A percentile compares a stretch with the other conserved stretches of the same genome.
These are phyloP conservation scores for Globisporangium emineosum DNA, from an alignment of 352 stramenopile species.

Conservation along the genomic window DNA sequence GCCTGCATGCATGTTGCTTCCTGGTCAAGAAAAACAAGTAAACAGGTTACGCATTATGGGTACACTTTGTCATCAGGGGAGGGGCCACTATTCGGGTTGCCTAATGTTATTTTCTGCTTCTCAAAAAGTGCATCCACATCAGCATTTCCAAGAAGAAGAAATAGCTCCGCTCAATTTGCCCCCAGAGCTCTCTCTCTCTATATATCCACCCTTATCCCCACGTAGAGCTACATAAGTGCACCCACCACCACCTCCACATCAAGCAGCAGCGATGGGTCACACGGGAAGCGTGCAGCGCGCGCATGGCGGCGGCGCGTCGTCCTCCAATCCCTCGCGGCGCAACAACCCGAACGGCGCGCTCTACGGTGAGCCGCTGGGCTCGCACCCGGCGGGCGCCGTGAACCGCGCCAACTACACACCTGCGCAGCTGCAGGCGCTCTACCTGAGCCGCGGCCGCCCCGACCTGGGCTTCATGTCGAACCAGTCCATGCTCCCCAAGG, in stretches of 20 bases:
- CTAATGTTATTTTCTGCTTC: neutral
- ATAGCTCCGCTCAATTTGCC: neutral
- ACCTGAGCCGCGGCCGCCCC: constrained; percentile 66
- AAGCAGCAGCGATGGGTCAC: constrained; percentile 49
- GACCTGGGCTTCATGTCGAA: constrained; percentile 87
- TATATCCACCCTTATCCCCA: neutral
- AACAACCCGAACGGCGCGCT: constrained; percentile 31
- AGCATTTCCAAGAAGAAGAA: neutral
- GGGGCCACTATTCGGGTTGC: neutral
- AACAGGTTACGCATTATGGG: neutral
- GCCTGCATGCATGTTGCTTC: neutral
- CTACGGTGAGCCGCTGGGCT: constrained; percentile 61
- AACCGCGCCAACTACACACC: constrained; percentile 65
- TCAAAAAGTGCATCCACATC: neutral
- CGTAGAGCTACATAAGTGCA: neutral
- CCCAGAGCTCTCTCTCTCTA: neutral
- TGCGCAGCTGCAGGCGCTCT: constrained; percentile 80
- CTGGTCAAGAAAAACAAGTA: no score
- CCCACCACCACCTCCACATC: neutral
- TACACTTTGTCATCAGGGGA: neutral
- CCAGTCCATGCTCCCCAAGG: constrained; percentile 41
- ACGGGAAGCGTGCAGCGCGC: constrained; percentile 63
- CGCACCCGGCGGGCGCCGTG: constrained; percentile 23
- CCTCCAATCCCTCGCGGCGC: constrained; percentile 17
- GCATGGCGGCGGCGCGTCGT: neutral